Evolutionary conservation across 768 basidiomycete species (phyloP), one percentile per base, ranked within the genome.

Genomic region (Calocera viscosa): DNA sequence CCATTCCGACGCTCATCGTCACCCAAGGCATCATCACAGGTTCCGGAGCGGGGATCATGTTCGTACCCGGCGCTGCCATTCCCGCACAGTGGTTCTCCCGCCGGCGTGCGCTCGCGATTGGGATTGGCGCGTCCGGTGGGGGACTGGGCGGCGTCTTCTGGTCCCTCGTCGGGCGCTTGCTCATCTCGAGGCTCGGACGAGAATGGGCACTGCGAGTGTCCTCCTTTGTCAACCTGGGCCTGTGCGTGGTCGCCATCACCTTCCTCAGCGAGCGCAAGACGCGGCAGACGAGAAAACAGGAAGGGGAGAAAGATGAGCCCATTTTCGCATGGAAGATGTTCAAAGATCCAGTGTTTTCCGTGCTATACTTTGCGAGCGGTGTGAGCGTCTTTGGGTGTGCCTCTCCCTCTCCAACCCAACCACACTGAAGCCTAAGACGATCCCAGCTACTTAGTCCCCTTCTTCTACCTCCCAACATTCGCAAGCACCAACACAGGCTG

Each of bases 401-500:
- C 24, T 16, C 53, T 10, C 30, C 5, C 43, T 19, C 24, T 17
- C 53, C 5, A 28, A 60, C 5, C 11, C 53, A 26, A 8, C 2
- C 53, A 28, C 30, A 5, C 53, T 17, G n/a, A n/a, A n/a, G n/a
- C n/a, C n/a, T n/a, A n/a, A n/a, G n/a, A n/a, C n/a, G n/a, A n/a
- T n/a, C n/a, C n/a, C 14, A 60, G 53, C 14, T 60, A 60, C 53
- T 26, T 60, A 10, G 53, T 60, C 26, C 53, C 53, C 19, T 60
- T 60, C 30, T 60, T 60, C 26, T 60, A 60, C 53, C 53, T 60
- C 7, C 53, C 53, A 2, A 60, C 53, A 14, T 60, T 60, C 19
- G 53, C 53, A 16, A 60, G 26, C 53, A 60, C 53, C 53, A 60
- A 60, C 53, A 60, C 53, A 2, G 53, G 24, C 53, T 60, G 53